Evolutionary conservation across 331 rosid species (phyloP), one percentile per base, ranked within the genome.

Genomic region (Quercus phellos): DNA sequence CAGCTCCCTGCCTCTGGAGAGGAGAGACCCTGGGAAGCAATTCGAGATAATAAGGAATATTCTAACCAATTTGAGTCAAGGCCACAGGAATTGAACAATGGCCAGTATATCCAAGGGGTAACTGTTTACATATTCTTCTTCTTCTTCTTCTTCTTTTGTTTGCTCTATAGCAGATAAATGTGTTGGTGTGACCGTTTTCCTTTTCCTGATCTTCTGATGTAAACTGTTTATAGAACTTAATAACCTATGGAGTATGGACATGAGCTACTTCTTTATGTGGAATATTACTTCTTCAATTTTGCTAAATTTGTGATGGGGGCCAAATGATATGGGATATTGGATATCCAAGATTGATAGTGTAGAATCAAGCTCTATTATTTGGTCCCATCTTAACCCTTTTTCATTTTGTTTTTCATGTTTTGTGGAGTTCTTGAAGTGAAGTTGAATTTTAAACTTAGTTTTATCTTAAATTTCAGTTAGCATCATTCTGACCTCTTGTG

Each of bases 31-130:
- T 54, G 9, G 59, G 53, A 46, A 46, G 53, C 53, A 46, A 46
- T 46, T 46, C 53, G 17, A 46, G 98, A 92, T 64, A 91, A 79
- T 73, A 93, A 82, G 79, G 98, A 89, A 38, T 80, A 84, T 84
- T 89, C 88, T 26, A 85, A 87, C 63, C 88, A 84, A 34, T 76
- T 55, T 83, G 91, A 81, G 75, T 83, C 84, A 51, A 89, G 90
- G 78, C 88, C 79, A 83, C 94, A 82, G 78, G 94, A 87, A 46
- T 46, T 46, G 16, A 46, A 10, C 17, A 46, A 46, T 46, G 53
- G 53, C 53, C 53, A 46, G 5, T 12, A 46, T 54, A 6, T n/a
- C 59, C 59, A 54, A 54, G 59, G 59, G 21, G 59, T 54, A 54
- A 54, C 59, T 54, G 22, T 24, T 54, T 54, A 54, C 24, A 54